Conservation (phyloP, 192 early-diverging fungal genomes). For the Coemansia reversa region DNA sequence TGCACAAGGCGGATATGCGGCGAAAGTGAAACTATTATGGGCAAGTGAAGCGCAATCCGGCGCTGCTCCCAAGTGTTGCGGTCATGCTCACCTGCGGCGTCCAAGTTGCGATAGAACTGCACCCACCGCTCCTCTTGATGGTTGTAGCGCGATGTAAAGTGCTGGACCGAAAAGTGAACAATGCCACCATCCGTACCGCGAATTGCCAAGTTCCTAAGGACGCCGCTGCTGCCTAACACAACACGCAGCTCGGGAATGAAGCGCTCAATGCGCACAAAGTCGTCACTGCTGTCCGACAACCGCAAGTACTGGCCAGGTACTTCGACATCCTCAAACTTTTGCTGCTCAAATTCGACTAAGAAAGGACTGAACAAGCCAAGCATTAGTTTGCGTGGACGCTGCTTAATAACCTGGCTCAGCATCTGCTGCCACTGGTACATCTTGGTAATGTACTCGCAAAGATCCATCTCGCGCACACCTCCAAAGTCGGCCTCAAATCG, state of each 20-base stretch:
- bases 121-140: constrained; percentile 94
- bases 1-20: constrained; percentile 90
- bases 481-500: constrained; percentile 95
- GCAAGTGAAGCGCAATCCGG: constrained; percentile 80
- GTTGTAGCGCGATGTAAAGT: constrained; percentile 84
- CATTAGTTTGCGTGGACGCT: constrained; percentile 76
- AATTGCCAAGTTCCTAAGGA: constrained; percentile 78
- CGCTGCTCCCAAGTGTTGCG: constrained; percentile 74
- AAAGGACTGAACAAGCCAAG: constrained; percentile 88
- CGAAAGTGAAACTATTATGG: constrained; percentile 89
- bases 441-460: constrained; percentile 78
- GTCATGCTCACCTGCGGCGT: constrained; percentile 73
- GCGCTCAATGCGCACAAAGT: constrained; percentile 93
- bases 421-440: constrained; percentile 93
- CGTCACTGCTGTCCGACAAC: constrained; percentile 77
- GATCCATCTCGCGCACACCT: constrained; percentile 71
- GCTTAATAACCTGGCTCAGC: constrained; percentile 82
- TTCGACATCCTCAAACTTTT: constrained; percentile 99
- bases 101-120: constrained; percentile 92
- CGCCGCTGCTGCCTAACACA: constrained; percentile 71
- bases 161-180: constrained; percentile 91
- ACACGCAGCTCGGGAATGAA: constrained; percentile 91
- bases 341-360: constrained; percentile 96
- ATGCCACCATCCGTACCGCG: constrained; percentile 88
- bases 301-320: constrained; percentile 96